Percentiles rank a stretch among this genome's conserved stretches.
Evolutionary conservation across 2,329 filamentous ascomycete species (phyloP).

Genomic region (Trichothecium roseum): DNA sequence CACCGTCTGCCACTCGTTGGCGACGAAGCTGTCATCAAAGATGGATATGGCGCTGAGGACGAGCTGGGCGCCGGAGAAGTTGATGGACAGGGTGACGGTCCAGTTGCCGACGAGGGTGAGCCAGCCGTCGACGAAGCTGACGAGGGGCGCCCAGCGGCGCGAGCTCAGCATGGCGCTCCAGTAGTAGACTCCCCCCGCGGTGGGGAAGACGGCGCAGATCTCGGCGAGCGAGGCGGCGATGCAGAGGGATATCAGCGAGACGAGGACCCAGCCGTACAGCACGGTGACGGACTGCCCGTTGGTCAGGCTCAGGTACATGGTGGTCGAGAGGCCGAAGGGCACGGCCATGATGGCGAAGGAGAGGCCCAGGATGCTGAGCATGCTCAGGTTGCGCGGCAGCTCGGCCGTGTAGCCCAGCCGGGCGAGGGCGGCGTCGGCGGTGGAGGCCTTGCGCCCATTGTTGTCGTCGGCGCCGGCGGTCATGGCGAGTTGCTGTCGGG

Average conservation of each 20-base stretch:
- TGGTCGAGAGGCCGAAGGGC: slow-evolving; percentile 38
- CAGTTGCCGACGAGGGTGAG: slow-evolving; percentile 65
- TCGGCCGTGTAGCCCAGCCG: slow-evolving; percentile 39
- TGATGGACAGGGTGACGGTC: slow-evolving; percentile 58
- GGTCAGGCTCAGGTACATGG: slow-evolving; percentile 44
- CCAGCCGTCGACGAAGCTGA: slow-evolving; percentile 67
- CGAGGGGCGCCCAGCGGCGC: slow-evolving; percentile 47
- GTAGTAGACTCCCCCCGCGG: slow-evolving; percentile 57
- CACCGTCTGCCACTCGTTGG: slow-evolving; percentile 62
- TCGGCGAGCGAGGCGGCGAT: slow-evolving; percentile 63
- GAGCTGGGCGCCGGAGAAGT: slow-evolving; percentile 60
- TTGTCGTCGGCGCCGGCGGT: background rate
- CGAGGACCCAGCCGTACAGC: slow-evolving; percentile 57
- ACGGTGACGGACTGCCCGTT: slow-evolving; percentile 64
- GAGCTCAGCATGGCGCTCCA: slow-evolving; percentile 61
- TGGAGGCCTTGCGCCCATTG: background rate
- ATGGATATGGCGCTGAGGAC: slow-evolving; percentile 59
- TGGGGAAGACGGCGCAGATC: slow-evolving; percentile 57
- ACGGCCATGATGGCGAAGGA: slow-evolving; percentile 42
- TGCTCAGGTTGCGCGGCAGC: slow-evolving; percentile 38
- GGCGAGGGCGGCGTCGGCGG: slow-evolving; percentile 33
- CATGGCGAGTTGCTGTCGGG: no score
- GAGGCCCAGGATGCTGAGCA: slow-evolving; percentile 36
- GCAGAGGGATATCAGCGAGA: slow-evolving; percentile 60
- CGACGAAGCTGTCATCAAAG: slow-evolving; percentile 47